Percentiles rank a stretch among this genome's conserved stretches.
Conservation (phyloP, 2,329 filamentous ascomycete species). For the Neophaeococcomyces mojaviensis region DNA sequence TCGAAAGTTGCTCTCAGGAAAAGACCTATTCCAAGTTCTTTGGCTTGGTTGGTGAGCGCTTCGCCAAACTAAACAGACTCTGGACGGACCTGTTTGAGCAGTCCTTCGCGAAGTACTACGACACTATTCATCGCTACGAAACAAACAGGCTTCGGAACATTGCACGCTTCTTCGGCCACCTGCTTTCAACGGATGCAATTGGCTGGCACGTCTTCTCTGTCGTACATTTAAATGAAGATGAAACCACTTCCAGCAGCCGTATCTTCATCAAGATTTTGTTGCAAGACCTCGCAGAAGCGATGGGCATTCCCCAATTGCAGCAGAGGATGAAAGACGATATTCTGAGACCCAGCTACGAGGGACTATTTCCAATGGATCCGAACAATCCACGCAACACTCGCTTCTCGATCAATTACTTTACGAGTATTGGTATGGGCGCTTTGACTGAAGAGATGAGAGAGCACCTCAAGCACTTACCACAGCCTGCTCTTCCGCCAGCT, state of each 20-base stretch:
- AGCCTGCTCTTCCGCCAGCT: constrained; percentile 63
- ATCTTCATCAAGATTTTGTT: constrained; percentile 99
- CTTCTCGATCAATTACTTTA: constrained; percentile 99
- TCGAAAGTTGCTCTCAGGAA: constrained; percentile 94
- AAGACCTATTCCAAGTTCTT: constrained; percentile 98
- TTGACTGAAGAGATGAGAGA: constrained; percentile 95
- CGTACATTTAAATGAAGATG: constrained; percentile 89
- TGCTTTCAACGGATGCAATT: constrained; percentile 79
- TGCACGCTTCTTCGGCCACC: constrained; percentile 86
- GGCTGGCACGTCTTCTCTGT: constrained; percentile 83
- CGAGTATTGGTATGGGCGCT: constrained; percentile 89
- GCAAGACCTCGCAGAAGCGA: constrained; percentile 78
- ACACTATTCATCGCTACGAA: constrained; percentile 94
- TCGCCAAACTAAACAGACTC: constrained; percentile 89
- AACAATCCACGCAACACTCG: constrained; percentile 74
- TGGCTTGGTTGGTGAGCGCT: constrained; percentile 85
- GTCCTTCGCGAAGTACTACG: constrained; percentile 86
- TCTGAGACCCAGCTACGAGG: constrained; percentile 69
- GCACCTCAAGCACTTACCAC: constrained; percentile 79
- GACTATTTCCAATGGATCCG: constrained; percentile 75
- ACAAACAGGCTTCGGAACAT: constrained; percentile 93
- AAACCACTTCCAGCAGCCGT: constrained; percentile 90
- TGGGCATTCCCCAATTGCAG: constrained; percentile 74
- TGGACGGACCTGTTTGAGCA: constrained; percentile 92
- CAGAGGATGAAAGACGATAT: constrained; percentile 70